Conservation (phyloP, 140 eudicot genomes). For the Eryngium alpinum region DNA sequence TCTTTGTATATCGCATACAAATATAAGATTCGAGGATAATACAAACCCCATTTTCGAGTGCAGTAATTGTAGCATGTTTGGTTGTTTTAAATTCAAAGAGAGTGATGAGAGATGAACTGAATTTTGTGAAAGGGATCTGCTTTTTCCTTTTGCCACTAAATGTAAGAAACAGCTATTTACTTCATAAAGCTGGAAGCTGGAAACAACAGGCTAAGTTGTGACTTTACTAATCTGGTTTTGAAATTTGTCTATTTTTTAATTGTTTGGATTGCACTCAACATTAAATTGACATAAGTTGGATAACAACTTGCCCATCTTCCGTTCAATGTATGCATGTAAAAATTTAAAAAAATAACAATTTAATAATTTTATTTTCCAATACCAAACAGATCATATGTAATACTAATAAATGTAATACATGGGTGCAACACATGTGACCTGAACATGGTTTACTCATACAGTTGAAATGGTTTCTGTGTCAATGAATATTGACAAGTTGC, state of each 20-base stretch:
- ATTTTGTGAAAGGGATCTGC: not conserved
- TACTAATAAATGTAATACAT: not conserved
- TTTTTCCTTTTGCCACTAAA: not conserved
- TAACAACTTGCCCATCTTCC: not conserved
- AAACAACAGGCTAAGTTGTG: not conserved
- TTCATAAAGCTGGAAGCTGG: not conserved
- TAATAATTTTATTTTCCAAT: not conserved
- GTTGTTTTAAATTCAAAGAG: not conserved
- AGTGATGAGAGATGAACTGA: not conserved
- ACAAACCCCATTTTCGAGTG: not conserved
- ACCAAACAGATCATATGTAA: not conserved
- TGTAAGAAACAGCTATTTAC: not conserved
- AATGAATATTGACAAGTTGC: not conserved
- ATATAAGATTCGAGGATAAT: not conserved
- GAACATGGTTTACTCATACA: not conserved
- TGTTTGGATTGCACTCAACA: not conserved
- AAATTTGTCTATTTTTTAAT: not conserved
- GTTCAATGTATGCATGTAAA: not conserved
- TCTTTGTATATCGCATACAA: not conserved
- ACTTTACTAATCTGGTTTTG: not conserved
- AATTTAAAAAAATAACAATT: not conserved
- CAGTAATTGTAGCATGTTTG: not conserved
- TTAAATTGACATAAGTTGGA: not conserved
- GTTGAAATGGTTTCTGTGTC: not conserved
- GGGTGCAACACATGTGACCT: not conserved